A percentile compares a stretch with the other conserved stretches of the same genome.
phyloP scores from a whole-genome alignment of 2,329 filamentous ascomycete genomes.

The Aspergillus neotritici region DNA sequence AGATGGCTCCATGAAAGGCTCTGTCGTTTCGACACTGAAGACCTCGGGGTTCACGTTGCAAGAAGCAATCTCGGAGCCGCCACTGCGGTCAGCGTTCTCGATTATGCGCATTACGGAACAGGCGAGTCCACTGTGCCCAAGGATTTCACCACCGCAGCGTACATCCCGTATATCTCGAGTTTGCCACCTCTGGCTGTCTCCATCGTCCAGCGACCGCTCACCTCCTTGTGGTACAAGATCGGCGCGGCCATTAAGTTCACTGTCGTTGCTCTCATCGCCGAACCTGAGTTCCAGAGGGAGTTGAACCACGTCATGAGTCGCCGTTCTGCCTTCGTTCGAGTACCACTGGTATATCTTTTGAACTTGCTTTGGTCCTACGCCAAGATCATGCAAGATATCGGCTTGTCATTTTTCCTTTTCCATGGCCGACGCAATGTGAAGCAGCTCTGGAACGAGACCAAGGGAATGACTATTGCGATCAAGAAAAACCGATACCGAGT shows the following conservation, averaged over 20 bases:
- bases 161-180: conserved; percentile 20
- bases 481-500: conserved; percentile 46
- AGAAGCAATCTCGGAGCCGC: conserved; percentile 47
- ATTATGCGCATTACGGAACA: conserved; percentile 26
- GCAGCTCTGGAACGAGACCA: conserved; percentile 45
- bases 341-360: conserved; percentile 37
- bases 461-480: conserved; percentile 45
- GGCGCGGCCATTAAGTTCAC: conserved; percentile 46
- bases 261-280: conserved; percentile 47
- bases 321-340: conserved; percentile 31
- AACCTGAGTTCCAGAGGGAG: conserved; percentile 49
- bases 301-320: conserved; percentile 41
- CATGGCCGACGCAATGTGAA: conserved; percentile 46
- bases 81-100: conserved; percentile 28
- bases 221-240: conserved; percentile 39
- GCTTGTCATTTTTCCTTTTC: conserved; percentile 46
- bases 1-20: conserved; percentile 41
- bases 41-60: conserved; percentile 43
- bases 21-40: conserved; percentile 32
- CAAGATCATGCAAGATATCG: conserved; percentile 40
- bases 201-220: conserved; percentile 30
- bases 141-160: conserved; percentile 21
- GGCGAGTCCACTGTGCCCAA: conserved; percentile 22
- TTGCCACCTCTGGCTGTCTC: conserved; percentile 16
- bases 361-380: conserved; percentile 47